Evolutionary conservation across 257 asterid species (phyloP), one percentile per base, ranked within the genome.

Genomic region (Lithospermum erythrorhizon): DNA sequence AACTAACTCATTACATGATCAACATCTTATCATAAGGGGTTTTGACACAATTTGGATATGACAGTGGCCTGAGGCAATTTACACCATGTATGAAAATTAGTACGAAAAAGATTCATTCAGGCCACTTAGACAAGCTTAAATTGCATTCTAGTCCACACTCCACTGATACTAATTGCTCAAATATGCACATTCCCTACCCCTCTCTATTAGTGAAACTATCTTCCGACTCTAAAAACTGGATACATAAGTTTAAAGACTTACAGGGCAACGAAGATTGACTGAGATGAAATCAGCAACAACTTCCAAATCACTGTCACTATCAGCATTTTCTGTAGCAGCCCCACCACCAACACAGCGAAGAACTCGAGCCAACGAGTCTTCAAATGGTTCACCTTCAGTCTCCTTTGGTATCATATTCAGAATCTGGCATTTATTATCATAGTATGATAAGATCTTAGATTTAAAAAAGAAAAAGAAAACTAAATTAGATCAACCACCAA

Each of bases 211-310:
- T 53, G 35, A 37, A 65, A 17, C 25, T 4, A 57, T 57, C 24
- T 21, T 22, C 20, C n/a, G 25, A 21, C 37, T 4, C 53, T 21
- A 52, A 72, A 1, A 57, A 30, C n/a, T 57, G 51, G 37, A 55
- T 27, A 49, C 21, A 37, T 51, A 67, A 62, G 70, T 10, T 15
- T 53, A 66, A 68, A 56, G 24, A 70, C 96, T 87, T 79, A 94
- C 99, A 69, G 99, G 97, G 67, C 99, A 94, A 18, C 99, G 95
- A 61, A 94, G 97, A 80, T 78, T 89, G 79, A 94, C 95, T 67
- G 99, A 85, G 62, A 89, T 81, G 69, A 45, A 89, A 70, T 89
- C 99, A 72, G 99, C 95, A 72, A 94, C 94, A 65, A 94, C 96
- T 89, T 94, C 99, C 75, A 94, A 72, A 73, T 94, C 99, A 65